Evolutionary conservation across 2,329 filamentous ascomycete genomes (phyloP).

Genomic region (Xylariaceae sp.): DNA sequence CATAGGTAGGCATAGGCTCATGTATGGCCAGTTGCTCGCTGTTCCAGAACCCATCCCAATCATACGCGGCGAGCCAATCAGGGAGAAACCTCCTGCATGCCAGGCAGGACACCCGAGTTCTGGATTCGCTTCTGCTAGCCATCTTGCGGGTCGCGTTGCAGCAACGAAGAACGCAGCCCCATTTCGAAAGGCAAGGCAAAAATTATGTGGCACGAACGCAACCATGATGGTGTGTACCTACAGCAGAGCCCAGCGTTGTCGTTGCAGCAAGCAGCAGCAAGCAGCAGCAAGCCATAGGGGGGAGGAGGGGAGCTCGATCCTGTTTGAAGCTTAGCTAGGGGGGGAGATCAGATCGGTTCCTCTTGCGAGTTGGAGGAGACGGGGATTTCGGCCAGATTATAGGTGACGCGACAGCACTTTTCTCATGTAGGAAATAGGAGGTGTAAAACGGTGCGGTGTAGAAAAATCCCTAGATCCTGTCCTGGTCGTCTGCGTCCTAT

Average conservation of each 20-base stretch:
- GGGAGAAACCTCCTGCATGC: not conserved
- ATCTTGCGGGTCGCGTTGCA: constrained; percentile 2
- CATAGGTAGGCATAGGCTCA: not conserved
- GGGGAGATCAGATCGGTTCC: not conserved
- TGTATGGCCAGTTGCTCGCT: not conserved
- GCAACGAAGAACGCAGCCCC: not conserved
- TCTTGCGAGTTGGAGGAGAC: not conserved
- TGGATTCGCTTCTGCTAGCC: not conserved
- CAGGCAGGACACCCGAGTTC: too few relatives aligned
- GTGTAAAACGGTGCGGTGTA: not conserved
- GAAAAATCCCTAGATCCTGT: not conserved
- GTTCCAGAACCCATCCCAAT: not conserved
- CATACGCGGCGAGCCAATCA: not conserved
- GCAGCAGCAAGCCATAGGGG: too few relatives aligned
- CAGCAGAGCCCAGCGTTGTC: not conserved
- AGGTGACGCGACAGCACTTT: not conserved
- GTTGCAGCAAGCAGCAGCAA: not conserved
- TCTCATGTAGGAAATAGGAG: not conserved
- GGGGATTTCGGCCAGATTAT: not conserved
- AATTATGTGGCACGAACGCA: constrained; percentile 8
- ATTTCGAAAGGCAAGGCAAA: not conserved
- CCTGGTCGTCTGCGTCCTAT: not conserved
- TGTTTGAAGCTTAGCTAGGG: not conserved
- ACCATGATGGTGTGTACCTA: constrained; percentile 2
- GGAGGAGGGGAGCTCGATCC: not conserved